A percentile compares a stretch with the other conserved stretches of the same genome.
Conservation (phyloP, 306 rosid genomes). For the Prunus mume region DNA sequence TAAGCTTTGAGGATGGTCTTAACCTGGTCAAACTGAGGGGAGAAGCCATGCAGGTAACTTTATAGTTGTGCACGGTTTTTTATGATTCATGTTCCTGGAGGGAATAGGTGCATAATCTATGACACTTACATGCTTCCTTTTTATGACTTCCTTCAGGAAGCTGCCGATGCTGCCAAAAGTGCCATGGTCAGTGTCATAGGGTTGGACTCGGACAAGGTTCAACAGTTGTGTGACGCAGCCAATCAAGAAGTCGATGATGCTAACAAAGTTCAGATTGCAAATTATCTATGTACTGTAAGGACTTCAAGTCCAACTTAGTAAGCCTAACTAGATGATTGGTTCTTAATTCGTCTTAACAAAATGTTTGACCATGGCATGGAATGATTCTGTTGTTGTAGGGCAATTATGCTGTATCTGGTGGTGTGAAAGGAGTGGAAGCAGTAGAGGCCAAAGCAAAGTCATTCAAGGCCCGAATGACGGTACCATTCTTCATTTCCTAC, state of each 20-base stretch:
- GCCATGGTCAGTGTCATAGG: constrained; percentile 96
- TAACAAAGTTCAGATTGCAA: constrained; percentile 89
- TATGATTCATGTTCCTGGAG: neutral
- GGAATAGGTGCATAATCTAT: neutral
- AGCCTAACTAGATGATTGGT: constrained; percentile 17
- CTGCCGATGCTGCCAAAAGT: constrained; percentile 78
- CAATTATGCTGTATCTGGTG: constrained; percentile 96
- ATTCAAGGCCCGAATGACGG: constrained; percentile 99
- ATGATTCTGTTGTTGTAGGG: constrained; percentile 54
- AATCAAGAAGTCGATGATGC: constrained; percentile 86
- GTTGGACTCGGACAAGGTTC: constrained; percentile 88
- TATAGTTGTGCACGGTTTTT: constrained; percentile 18
- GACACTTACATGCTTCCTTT: constrained; percentile 8
- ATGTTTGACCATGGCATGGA: neutral
- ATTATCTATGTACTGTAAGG: constrained; percentile 86
- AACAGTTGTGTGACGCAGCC: constrained; percentile 88
- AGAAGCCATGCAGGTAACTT: constrained; percentile 96
- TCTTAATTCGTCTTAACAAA: constrained; percentile 4
- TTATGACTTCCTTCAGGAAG: constrained; percentile 58
- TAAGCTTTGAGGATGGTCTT: constrained; percentile 97
- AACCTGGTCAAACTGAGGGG: constrained; percentile 94
- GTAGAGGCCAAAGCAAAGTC: constrained; percentile 96
- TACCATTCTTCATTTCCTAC: constrained; percentile 26
- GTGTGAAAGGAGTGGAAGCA: constrained; percentile 85
- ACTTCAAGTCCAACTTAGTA: constrained; percentile 21